Evolutionary conservation across 768 basidiomycete species (phyloP).

Genomic region (Podaxis sp.): DNA sequence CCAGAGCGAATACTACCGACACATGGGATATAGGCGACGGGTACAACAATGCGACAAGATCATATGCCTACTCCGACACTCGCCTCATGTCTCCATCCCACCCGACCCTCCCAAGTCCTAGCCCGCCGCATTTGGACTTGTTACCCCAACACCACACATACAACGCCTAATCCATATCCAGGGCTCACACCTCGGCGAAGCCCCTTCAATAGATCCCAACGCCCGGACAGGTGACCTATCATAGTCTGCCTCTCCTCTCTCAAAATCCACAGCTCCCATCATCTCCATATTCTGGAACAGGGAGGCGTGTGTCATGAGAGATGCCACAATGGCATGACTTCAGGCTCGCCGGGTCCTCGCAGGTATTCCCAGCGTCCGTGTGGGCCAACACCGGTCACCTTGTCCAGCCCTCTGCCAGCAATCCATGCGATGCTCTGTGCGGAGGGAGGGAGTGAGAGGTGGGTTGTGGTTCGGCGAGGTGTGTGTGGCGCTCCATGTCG

Average conservation of each 20-base stretch:
- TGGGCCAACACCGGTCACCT: conserved; percentile 1
- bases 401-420: background rate
- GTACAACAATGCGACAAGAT: background rate
- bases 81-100: too few relatives aligned
- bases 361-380: background rate
- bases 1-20: background rate
- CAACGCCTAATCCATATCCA: conserved; percentile 5
- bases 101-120: too few relatives aligned
- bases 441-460: background rate
- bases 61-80: background rate
- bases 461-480: background rate
- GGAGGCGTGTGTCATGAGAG: conserved; percentile 3
- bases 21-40: background rate
- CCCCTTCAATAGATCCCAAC: conserved; percentile 5
- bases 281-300: conserved; percentile 4
- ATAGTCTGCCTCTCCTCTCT: conserved; percentile 6
- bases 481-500: background rate
- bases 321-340: background rate
- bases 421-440: background rate
- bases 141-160: background rate
- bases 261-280: background rate
- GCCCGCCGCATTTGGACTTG: too few relatives aligned
- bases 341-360: background rate
- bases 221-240: conserved; percentile 6
- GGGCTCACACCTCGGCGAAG: background rate